Evolutionary conservation across 139 green algal genomes (phyloP).

Genomic region (Astrephomene gubernaculifera): DNA sequence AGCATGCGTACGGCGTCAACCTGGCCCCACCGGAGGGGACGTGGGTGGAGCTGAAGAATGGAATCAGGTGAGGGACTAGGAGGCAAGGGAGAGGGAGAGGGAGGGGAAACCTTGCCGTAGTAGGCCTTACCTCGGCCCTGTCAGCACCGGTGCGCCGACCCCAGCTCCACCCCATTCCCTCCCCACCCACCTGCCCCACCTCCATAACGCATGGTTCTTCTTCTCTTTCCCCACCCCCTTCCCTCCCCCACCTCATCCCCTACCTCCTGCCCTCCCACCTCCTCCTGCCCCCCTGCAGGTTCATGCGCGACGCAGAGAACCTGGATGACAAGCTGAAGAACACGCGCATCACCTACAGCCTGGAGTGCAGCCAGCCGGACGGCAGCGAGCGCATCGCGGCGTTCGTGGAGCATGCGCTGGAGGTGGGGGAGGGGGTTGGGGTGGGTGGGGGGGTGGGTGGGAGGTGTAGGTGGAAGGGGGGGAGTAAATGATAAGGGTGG

Average conservation of each 20-base stretch:
- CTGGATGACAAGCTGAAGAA: constrained; percentile 51
- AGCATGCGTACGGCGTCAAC: constrained; percentile 49
- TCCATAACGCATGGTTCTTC: neutral
- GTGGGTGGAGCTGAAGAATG: constrained; percentile 51
- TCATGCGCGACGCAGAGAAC: constrained; percentile 34
- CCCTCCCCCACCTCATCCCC: neutral
- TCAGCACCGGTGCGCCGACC: neutral
- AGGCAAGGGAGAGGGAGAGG: neutral
- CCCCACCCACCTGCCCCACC: neutral
- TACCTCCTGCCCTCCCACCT: neutral
- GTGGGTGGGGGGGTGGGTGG: neutral
- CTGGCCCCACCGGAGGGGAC: neutral
- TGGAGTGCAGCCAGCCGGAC: constrained; percentile 33
- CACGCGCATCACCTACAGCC: constrained; percentile 30
- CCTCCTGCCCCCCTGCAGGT: neutral
- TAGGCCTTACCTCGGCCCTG: neutral
- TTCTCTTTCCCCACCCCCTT: neutral
- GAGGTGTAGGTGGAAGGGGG: neutral
- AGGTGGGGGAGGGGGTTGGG: constrained; percentile 10
- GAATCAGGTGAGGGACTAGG: constrained; percentile 41
- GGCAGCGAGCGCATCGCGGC: constrained; percentile 38
- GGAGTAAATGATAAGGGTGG: neutral
- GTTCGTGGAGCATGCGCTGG: constrained; percentile 53
- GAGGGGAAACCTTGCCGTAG: neutral
- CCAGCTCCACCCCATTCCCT: neutral